These are phyloP conservation scores for Trichosanthes truncata DNA, from an alignment of 306 rosid genomes.

Conservation along the genomic window DNA sequence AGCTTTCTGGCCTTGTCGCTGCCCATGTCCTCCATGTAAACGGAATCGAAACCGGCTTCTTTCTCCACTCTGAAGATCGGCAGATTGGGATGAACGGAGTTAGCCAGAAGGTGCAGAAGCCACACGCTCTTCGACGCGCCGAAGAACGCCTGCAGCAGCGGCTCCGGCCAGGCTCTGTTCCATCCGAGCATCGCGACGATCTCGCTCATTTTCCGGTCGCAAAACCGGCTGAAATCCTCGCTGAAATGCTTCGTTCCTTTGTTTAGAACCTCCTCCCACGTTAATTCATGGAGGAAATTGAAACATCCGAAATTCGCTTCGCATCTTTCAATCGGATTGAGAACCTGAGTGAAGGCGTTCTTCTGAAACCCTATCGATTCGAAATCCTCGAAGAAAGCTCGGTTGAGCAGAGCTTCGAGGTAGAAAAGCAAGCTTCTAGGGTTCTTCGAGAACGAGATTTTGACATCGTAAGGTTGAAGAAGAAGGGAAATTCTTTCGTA, in stretches of 20 bases:
- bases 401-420: slow-evolving; percentile 65
- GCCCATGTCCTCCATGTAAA: slow-evolving; percentile 94
- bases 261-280: slow-evolving; percentile 83
- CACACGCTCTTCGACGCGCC: slow-evolving; percentile 82
- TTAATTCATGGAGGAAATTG: slow-evolving; percentile 38
- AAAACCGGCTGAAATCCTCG: slow-evolving; percentile 81
- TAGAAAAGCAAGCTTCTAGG: slow-evolving; percentile 54
- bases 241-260: slow-evolving; percentile 92
- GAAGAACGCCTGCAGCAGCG: slow-evolving; percentile 81
- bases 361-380: slow-evolving; percentile 66
- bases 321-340: slow-evolving; percentile 59
- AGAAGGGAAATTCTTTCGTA: slow-evolving; percentile 56
- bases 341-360: slow-evolving; percentile 24
- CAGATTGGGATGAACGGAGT: slow-evolving; percentile 66
- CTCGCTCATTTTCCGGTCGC: slow-evolving; percentile 94
- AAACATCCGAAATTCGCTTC: slow-evolving; percentile 49
- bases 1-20: slow-evolving; percentile 47
- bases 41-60: slow-evolving; percentile 44
- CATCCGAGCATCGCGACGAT: slow-evolving; percentile 84
- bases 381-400: slow-evolving; percentile 71
- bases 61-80: slow-evolving; percentile 65
- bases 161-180: slow-evolving; percentile 96
- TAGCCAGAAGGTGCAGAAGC: slow-evolving; percentile 69
- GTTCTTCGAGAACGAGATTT: slow-evolving; percentile 46
- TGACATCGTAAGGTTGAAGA: slow-evolving; percentile 68